Evolutionary conservation across 2,329 filamentous ascomycete genomes (phyloP).

Genomic region (Domatiomyces globalis): DNA sequence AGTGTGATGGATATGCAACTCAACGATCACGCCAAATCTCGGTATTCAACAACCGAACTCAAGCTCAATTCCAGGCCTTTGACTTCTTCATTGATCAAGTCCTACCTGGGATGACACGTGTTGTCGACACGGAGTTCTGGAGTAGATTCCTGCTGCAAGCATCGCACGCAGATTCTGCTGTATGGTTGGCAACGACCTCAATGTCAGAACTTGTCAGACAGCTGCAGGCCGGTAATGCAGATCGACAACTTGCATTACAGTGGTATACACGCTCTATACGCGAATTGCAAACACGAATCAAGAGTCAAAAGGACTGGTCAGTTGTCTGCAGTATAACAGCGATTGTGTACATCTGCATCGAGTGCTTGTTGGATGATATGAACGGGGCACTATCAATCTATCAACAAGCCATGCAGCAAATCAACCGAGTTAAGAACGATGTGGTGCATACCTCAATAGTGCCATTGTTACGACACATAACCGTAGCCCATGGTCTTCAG

Average conservation of each 20-base stretch:
- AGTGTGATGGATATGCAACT: conserved; percentile 14
- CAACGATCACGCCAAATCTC: too few relatives aligned
- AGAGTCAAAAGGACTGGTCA: neutral
- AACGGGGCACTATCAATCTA: conserved; percentile 4
- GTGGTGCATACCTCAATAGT: neutral
- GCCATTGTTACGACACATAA: conserved; percentile 6
- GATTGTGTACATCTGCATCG: conserved; percentile 9
- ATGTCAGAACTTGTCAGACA: conserved; percentile 6
- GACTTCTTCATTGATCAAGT: conserved; percentile 8
- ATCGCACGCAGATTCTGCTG: conserved; percentile 2
- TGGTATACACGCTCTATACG: conserved; percentile 6
- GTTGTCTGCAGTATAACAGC: conserved; percentile 3
- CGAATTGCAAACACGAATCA: conserved; percentile 2
- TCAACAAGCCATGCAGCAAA: conserved; percentile 2
- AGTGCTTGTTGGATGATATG: conserved; percentile 6
- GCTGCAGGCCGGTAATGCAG: conserved; percentile 2
- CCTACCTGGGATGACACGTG: conserved; percentile 4
- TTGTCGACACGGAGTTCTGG: conserved; percentile 7
- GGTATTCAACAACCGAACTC: too few relatives aligned
- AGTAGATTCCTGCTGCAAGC: conserved; percentile 4
- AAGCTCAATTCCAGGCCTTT: conserved; percentile 5
- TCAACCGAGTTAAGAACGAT: neutral
- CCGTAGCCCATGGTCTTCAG: conserved; percentile 3
- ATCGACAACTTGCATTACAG: conserved; percentile 4
- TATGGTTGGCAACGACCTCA: conserved; percentile 7